Percentiles rank a stretch among this genome's conserved stretches.
Conservation (phyloP, 129 eudicot species). For the Chrysanthemum seticuspe region DNA sequence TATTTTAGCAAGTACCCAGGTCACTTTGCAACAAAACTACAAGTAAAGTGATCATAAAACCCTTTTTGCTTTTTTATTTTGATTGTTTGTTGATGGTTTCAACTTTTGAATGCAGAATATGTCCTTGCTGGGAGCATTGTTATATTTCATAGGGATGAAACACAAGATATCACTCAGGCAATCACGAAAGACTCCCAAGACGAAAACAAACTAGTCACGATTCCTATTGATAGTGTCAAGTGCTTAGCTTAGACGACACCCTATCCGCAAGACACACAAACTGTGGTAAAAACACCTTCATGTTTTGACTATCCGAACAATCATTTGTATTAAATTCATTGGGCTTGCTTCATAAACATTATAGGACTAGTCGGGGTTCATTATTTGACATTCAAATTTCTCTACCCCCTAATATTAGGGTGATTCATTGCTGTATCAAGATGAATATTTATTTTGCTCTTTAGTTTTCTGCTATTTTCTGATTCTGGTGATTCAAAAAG, state of each 20-base stretch:
- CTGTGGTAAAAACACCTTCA: slow-evolving; percentile 15
- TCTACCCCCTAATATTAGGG: slow-evolving; percentile 17
- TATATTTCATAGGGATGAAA: slow-evolving; percentile 46
- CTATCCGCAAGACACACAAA: slow-evolving; percentile 12
- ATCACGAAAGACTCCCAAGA: slow-evolving; percentile 26
- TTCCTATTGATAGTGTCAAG: slow-evolving; percentile 3
- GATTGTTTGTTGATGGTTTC: slow-evolving; percentile 2
- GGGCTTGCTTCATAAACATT: slow-evolving; percentile 28
- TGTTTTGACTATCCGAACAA: slow-evolving; percentile 1
- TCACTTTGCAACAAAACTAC: not conserved
- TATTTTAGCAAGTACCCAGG: not conserved
- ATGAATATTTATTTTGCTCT: slow-evolving; percentile 7
- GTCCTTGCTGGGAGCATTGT: slow-evolving; percentile 43
- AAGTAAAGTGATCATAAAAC: not conserved
- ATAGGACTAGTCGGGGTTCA: slow-evolving; percentile 22
- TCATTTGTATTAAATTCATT: slow-evolving; percentile 23
- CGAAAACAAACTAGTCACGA: slow-evolving; percentile 29
- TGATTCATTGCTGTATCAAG: slow-evolving; percentile 30
- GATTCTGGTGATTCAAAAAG: not conserved
- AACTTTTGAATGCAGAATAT: slow-evolving; percentile 38
- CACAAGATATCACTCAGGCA: slow-evolving; percentile 34
- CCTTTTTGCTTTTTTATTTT: not conserved
- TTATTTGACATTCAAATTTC: slow-evolving; percentile 21
- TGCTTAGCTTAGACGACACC: slow-evolving; percentile 12
- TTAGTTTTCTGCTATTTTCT: not conserved